Percentiles rank a stretch among this genome's conserved stretches.
phyloP scores from a whole-genome alignment of 2,329 filamentous ascomycete genomes.

The Aspergillus flavus region DNA sequence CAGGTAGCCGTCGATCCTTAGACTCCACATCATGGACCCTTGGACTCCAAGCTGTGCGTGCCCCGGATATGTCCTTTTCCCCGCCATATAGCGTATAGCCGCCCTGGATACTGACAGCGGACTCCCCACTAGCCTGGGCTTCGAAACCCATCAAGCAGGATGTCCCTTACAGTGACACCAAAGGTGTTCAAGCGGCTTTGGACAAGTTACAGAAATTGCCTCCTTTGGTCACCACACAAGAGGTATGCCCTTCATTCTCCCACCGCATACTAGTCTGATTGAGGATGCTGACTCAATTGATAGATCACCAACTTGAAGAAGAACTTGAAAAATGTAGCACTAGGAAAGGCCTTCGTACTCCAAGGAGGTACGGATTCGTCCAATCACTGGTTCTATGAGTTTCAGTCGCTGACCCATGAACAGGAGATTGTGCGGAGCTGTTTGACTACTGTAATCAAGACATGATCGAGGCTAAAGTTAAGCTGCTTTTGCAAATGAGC shows the following conservation, averaged over 20 bases:
- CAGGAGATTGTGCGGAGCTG: constrained; percentile 85
- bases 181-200: constrained; percentile 43
- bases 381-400: neutral
- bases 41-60: constrained; percentile 24
- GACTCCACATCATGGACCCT: constrained; percentile 15
- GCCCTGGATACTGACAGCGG: neutral
- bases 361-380: constrained; percentile 68
- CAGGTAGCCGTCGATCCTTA: constrained; percentile 6
- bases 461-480: constrained; percentile 94
- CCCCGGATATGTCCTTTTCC: neutral
- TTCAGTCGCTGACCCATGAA: neutral
- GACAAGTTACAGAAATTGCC: constrained; percentile 48
- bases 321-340: constrained; percentile 80
- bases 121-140: constrained; percentile 22
- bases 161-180: constrained; percentile 45
- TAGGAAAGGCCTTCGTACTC: constrained; percentile 88
- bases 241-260: constrained; percentile 29
- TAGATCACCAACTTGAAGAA: constrained; percentile 75
- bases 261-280: neutral
- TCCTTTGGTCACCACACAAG: constrained; percentile 50
- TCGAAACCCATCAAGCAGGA: constrained; percentile 30
- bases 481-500: constrained; percentile 95
- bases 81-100: neutral
- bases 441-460: constrained; percentile 93
- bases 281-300: neutral